Evolutionary conservation across 805 yeast species (phyloP), one percentile per base, ranked within the genome.

Genomic region (Hanseniaspora mollemarum): DNA sequence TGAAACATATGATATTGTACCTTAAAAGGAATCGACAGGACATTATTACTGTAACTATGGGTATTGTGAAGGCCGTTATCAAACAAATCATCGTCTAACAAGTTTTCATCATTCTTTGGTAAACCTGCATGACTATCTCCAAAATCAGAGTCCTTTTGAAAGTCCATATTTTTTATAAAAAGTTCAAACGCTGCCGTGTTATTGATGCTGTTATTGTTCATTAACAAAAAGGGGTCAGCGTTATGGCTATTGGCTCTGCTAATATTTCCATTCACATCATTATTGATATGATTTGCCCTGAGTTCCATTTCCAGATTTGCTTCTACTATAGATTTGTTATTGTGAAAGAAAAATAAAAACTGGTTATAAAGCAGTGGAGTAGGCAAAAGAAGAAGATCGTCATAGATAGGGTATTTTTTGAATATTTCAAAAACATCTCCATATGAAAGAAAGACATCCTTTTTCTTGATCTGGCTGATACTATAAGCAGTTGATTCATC

Each of bases 1-100:
- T 44, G 42, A n/a, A 51, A 41, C 43, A 51, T 38, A n/a, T 36
- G 77, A 71, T 61, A 73, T 76, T 52, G 78, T 67, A 45, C 22
- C 22, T 44, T 51, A n/a, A 54, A 56, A 15, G 55, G 51, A 8
- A 45, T 39, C 1, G 51, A 25, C 4, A 48, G 18, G 15, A 31
- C 43, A 18, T n/a, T 58, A 57, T 10, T 54, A 44, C 19, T 53
- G 43, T 21, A 39, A 31, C 40, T 19, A 51, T 35, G 44, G 44
- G 38, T 13, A 57, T 57, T 51, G 22, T 26, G 21, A 8, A 21
- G 25, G 2, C 15, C 6, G 12, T 43, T 24, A 16, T 42, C 43
- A 35, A 33, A 26, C 4, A 16, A 15, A 12, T 39, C 38, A 7
- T 29, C 25, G 15, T 31, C 42, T 19, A 35, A 15, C 13, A 2